Evolutionary conservation across 306 rosid genomes (phyloP).

Genomic region (Castanea mollissima): DNA sequence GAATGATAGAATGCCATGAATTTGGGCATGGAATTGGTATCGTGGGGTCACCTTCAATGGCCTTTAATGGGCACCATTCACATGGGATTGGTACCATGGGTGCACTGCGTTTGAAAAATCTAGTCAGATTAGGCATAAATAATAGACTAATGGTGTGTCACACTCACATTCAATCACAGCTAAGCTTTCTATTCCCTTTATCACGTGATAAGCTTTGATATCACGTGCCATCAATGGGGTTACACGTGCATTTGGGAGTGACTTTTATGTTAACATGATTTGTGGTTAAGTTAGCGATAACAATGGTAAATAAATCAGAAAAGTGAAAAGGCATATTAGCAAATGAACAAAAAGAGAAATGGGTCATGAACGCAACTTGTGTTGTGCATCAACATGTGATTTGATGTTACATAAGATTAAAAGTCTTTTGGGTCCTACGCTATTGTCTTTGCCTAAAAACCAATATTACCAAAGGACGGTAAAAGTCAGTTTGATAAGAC

Average conservation of each 20-base stretch:
- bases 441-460: too few species aligned
- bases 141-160: neutral
- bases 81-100: slow-evolving; percentile 26
- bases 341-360: neutral
- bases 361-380: too few species aligned
- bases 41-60: slow-evolving; percentile 1
- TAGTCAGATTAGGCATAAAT: neutral
- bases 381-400: neutral
- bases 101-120: neutral
- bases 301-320: too few species aligned
- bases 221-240: neutral
- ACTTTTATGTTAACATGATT: neutral
- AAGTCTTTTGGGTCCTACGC: slow-evolving; percentile 2
- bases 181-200: neutral
- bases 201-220: slow-evolving; percentile 6
- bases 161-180: neutral
- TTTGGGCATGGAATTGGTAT: neutral
- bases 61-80: slow-evolving; percentile 6
- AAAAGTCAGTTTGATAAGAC: too few species aligned
- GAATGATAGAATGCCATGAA: neutral
- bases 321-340: neutral
- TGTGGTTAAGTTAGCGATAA: too few species aligned
- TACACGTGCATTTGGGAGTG: slow-evolving; percentile 12
- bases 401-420: slow-evolving; percentile 2
- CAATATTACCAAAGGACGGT: too few species aligned